A percentile compares a stretch with the other conserved stretches of the same genome.
Conservation (phyloP, 345 rosid species). For the Dovyalis caffra region DNA sequence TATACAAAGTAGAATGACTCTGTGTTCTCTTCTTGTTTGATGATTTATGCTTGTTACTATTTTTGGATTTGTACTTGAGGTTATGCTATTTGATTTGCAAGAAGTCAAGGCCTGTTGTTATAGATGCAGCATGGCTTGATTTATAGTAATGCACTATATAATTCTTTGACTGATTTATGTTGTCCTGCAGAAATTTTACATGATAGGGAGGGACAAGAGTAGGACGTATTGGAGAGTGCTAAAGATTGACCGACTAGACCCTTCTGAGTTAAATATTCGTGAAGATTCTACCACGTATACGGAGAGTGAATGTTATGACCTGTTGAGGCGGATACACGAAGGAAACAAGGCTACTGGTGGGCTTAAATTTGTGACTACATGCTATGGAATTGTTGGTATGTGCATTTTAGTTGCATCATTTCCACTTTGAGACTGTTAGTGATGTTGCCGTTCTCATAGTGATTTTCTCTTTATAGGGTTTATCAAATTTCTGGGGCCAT, state of each 20-base stretch:
- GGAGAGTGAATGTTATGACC: constrained; percentile 64
- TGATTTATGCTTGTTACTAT: neutral
- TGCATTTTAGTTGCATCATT: constrained; percentile 13
- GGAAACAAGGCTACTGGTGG: constrained; percentile 95
- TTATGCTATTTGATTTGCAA: neutral
- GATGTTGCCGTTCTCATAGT: neutral
- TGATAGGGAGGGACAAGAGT: constrained; percentile 72
- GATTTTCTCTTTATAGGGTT: constrained; percentile 55
- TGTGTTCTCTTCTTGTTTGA: neutral
- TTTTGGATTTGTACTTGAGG: neutral
- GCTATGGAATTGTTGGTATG: constrained; percentile 95
- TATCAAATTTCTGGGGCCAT: constrained; percentile 91
- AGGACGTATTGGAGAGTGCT: constrained; percentile 75
- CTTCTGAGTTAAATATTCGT: constrained; percentile 64
- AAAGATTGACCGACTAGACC: constrained; percentile 71
- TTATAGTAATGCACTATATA: neutral
- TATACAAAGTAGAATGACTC: neutral
- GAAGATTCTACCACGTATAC: constrained; percentile 83
- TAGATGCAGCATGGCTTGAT: neutral
- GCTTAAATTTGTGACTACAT: constrained; percentile 72
- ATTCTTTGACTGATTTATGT: neutral
- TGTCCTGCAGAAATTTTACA: constrained; percentile 60
- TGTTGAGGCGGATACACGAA: constrained; percentile 83
- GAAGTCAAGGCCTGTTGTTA: neutral
- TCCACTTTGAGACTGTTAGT: neutral